phyloP scores from a whole-genome alignment of 257 asterid species.

The Dorcoceras hygrometricum region DNA sequence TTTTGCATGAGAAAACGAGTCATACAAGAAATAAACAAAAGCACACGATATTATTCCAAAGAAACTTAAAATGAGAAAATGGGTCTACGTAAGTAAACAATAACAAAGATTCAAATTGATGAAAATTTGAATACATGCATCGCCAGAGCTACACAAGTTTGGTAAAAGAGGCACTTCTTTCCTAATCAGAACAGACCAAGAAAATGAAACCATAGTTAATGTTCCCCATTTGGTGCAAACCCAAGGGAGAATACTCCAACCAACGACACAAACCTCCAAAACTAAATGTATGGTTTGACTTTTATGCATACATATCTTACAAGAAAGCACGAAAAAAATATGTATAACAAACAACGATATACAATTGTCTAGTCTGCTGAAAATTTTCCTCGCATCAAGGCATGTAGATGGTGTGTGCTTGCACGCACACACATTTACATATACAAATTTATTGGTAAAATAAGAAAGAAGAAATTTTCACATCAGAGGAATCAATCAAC shows the following conservation, averaged over 20 bases:
- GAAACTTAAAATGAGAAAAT: not conserved
- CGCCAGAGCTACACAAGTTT: not conserved
- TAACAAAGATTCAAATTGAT: too few species aligned
- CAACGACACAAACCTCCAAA: not conserved
- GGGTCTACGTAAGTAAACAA: not conserved
- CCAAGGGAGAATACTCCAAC: not conserved
- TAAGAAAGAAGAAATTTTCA: conserved; percentile 11
- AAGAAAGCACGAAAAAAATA: not conserved
- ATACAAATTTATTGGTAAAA: not conserved
- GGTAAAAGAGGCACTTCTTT: not conserved
- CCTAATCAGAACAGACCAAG: not conserved
- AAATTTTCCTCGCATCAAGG: not conserved
- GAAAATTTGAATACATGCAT: not conserved
- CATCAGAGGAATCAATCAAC: conserved; percentile 14
- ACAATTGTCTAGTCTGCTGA: not conserved
- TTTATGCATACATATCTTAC: not conserved
- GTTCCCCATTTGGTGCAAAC: not conserved
- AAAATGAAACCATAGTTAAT: not conserved
- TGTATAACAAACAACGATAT: not conserved
- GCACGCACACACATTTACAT: conserved; percentile 9
- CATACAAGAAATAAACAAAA: not conserved
- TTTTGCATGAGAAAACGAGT: not conserved
- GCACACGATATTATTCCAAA: not conserved
- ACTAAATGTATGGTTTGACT: not conserved
- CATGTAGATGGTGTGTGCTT: conserved; percentile 7